Evolutionary conservation across 306 rosid genomes (phyloP).

Genomic region (Glycine soja): DNA sequence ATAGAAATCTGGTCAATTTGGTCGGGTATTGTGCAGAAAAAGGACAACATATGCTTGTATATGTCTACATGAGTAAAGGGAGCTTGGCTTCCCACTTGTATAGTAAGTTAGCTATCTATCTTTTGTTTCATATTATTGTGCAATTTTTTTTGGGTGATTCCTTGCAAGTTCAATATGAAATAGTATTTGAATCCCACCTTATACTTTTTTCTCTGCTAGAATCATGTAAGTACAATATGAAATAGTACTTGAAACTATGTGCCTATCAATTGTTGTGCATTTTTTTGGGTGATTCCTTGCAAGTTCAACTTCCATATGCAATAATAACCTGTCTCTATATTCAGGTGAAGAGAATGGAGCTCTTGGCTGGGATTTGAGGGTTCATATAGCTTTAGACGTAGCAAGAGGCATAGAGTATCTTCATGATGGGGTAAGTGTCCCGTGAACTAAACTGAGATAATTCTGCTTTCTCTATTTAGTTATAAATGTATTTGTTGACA

Average conservation of each 20-base stretch:
- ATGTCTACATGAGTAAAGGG: constrained; percentile 94
- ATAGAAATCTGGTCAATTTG: constrained; percentile 92
- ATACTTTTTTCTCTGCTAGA: not conserved
- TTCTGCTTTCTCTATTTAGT: constrained; percentile 30
- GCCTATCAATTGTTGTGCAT: too few relatives aligned
- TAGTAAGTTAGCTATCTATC: constrained; percentile 60
- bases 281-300: not conserved
- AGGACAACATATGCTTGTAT: constrained; percentile 88
- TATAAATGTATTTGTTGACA: not conserved
- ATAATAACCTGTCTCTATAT: constrained; percentile 27
- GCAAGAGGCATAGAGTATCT: constrained; percentile 99
- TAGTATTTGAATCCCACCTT: not conserved
- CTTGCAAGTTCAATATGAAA: too few relatives aligned
- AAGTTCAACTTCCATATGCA: constrained; percentile 27
- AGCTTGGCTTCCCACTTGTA: constrained; percentile 94
- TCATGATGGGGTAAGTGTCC: constrained; percentile 89
- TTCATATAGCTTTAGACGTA: constrained; percentile 83
- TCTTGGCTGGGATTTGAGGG: constrained; percentile 89
- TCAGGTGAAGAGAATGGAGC: constrained; percentile 70
- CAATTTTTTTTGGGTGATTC: too few relatives aligned
- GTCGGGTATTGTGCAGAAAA: constrained; percentile 94
- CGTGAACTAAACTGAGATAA: constrained; percentile 32
- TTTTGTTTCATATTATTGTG: too few relatives aligned
- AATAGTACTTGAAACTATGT: not conserved
- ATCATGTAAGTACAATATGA: constrained; percentile 15